phyloP scores from a whole-genome alignment of 2,329 filamentous ascomycete species.

The Fusarium coffeatum region DNA sequence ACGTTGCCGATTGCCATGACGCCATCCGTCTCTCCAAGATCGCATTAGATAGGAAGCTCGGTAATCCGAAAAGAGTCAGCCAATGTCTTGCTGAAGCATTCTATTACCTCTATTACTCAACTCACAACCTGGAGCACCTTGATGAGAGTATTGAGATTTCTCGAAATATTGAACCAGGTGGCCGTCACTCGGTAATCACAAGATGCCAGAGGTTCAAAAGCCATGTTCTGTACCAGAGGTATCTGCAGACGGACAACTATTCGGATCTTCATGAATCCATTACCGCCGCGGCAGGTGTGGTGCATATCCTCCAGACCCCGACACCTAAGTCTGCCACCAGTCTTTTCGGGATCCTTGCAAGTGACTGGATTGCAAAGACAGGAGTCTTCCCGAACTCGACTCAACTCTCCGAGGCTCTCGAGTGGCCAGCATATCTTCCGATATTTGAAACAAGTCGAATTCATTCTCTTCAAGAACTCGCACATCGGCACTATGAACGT shows the following conservation, averaged over 20 bases:
- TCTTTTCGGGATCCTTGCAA: neutral
- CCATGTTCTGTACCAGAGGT: neutral
- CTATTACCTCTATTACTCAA: neutral
- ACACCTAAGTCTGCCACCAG: neutral
- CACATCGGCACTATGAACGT: neutral
- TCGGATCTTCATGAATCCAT: neutral
- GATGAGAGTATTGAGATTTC: neutral
- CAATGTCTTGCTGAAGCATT: neutral
- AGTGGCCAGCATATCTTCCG: neutral
- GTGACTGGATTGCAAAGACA: neutral
- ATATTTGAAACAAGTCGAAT: neutral
- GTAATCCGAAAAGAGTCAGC: neutral
- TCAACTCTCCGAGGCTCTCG: neutral
- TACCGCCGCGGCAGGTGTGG: neutral
- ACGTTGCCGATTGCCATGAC: neutral
- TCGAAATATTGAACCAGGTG: neutral
- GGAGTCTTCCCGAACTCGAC: neutral
- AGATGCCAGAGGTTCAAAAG: neutral
- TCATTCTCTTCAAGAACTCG: neutral
- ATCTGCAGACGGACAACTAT: neutral
- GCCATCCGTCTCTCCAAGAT: neutral
- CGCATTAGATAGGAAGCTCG: accelerated
- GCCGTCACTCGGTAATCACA: neutral
- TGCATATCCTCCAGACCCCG: neutral
- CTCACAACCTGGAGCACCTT: neutral